phyloP scores from a whole-genome alignment of 768 basidiomycete genomes.

The Lentinula guzmanii region DNA sequence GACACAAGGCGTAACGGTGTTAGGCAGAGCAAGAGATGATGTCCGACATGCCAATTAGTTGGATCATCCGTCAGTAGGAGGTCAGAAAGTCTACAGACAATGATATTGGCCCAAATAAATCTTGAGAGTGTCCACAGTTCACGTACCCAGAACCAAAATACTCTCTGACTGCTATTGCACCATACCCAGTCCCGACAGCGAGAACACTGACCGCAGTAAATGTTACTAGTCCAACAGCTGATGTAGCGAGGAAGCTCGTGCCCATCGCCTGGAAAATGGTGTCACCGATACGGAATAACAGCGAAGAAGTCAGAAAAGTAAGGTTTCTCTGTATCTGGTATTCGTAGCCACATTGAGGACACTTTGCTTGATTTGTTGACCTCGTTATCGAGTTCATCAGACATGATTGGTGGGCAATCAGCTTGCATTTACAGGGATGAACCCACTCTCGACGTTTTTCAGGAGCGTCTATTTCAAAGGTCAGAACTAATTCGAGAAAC shows the following conservation, averaged over 20 bases:
- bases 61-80: conserved; percentile 5
- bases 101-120: not conserved
- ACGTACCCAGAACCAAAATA: conserved; percentile 8
- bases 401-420: conserved; percentile 10
- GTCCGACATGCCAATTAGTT: not conserved
- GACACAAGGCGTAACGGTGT: not conserved
- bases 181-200: conserved; percentile 3
- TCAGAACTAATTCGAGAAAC: not conserved
- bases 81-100: not conserved
- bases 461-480: not conserved
- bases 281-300: conserved; percentile 1
- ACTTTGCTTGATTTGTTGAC: not conserved
- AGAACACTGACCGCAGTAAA: not conserved
- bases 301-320: not conserved
- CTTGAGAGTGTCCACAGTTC: not conserved
- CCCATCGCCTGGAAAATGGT: not conserved
- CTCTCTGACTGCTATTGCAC: conserved; percentile 2
- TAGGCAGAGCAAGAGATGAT: not conserved
- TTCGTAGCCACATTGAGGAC: conserved; percentile 3
- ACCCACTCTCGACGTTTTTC: conserved; percentile 3
- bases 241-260: not conserved
- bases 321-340: conserved; percentile 1
- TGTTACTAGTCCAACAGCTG: not conserved
- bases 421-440: conserved; percentile 10
- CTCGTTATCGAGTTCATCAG: not conserved